Evolutionary conservation across 1,139 yeast genomes (phyloP), one percentile per base, ranked within the genome.

Genomic region (Chernovozyma sophiae-reginae): DNA sequence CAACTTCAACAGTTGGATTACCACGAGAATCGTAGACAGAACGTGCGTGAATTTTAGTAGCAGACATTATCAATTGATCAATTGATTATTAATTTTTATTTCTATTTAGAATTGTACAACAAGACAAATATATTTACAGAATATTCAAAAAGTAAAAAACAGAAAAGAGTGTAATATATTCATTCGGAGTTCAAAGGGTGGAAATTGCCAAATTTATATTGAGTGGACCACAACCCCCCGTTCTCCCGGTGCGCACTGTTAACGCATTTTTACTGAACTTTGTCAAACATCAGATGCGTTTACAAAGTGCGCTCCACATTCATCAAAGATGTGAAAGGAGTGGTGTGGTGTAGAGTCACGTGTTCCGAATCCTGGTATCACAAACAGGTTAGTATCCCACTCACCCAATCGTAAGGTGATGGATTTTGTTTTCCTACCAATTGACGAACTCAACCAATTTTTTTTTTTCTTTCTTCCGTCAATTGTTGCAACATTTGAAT

Each of bases 1-100:
- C 96, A 52, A 87, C 96, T 77, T 89, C 96, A 55, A 89, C 96
- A 51, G 96, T 89, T 70, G 97, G 97, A 79, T 89, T 89, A 72
- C 96, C 96, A 74, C 97, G 86, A 54, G 96, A 87, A 74, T 89
- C 97, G 81, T 89, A 89, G 68, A 89, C 94, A 74, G 80, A 81
- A 74, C 96, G 86, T 56, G 96, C 86, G 70, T 74, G 79, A 56
- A 86, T 72, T 72, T 87, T 86, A 40, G 64, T 45, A 42, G 62
- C 51, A 44, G 71, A 61, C 71, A 65, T 65, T 31, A 11, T 20
- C 5, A 27, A 15, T 32, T 25, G 30, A 11, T 20, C 5, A 27
- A 15, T 32, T 25, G 30, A 13, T n/a, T 13, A 26, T 20, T n/a
- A 10, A 33, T 20, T 27, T 33, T 20, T 19, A 16, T 32, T 13